Evolutionary conservation across 805 yeast species (phyloP).

Genomic region (Wickerhamiella spandovensis): DNA sequence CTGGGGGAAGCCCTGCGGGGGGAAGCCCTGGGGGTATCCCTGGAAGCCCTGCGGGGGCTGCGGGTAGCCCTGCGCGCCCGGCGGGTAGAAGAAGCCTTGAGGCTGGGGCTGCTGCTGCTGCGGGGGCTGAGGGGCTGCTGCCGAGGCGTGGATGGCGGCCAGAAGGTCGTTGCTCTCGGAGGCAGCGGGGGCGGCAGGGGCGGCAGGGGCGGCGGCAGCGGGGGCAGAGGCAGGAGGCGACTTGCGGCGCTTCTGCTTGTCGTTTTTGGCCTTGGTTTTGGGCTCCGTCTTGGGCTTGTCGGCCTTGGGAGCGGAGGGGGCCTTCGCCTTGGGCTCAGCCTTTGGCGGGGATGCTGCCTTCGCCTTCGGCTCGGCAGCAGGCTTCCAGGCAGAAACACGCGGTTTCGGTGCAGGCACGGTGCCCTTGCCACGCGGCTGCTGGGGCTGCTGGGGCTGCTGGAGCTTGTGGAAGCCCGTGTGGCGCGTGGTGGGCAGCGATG

Average conservation of each 20-base stretch:
- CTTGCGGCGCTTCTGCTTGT: too few species aligned
- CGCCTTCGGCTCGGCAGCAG: background rate
- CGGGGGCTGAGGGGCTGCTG: too few species aligned
- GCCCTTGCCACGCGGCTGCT: background rate
- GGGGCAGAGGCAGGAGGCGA: too few species aligned
- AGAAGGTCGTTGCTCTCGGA: background rate
- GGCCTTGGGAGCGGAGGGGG: too few species aligned
- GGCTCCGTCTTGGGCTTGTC: too few species aligned
- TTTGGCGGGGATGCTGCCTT: background rate
- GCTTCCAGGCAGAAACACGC: background rate
- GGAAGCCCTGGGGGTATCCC: background rate
- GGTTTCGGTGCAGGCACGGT: background rate
- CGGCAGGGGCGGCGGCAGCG: too few species aligned
- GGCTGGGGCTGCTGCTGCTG: background rate
- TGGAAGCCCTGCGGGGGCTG: background rate
- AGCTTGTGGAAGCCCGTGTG: background rate
- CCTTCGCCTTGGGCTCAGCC: background rate
- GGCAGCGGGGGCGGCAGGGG: too few species aligned
- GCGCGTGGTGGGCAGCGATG: background rate
- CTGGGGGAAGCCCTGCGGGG: background rate
- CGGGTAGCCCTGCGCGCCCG: too few species aligned
- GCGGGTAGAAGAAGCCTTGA: too few species aligned
- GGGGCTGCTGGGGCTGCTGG: too few species aligned
- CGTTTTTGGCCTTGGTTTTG: background rate
- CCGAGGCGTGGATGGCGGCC: background rate